A percentile compares a stretch with the other conserved stretches of the same genome.
Conservation (phyloP, 169 alveolate genomes). For the Cryptosporidium ubiquitum region DNA sequence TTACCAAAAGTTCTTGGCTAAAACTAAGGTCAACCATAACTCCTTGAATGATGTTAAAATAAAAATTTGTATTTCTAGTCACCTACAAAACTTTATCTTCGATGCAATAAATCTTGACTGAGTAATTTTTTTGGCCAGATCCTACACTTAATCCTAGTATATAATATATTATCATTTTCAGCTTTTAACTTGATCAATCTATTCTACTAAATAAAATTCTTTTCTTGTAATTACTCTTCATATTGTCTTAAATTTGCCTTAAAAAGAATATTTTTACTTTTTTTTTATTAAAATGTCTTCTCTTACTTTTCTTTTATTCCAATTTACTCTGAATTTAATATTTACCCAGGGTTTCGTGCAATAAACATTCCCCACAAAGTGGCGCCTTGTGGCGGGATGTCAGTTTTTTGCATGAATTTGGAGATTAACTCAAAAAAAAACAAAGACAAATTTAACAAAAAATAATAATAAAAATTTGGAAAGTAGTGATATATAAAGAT, state of each 20-base stretch:
- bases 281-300: not conserved
- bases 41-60: not conserved
- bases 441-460: not conserved
- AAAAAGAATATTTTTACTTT: no score
- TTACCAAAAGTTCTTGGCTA: not conserved
- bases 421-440: not conserved
- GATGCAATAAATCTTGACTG: not conserved
- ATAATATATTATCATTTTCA: no score
- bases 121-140: not conserved
- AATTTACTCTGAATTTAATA: not conserved
- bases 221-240: no score
- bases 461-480: not conserved
- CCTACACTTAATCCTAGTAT: not conserved
- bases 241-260: not conserved
- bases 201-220: not conserved
- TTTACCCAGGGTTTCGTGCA: not conserved
- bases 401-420: slow-evolving; percentile 18
- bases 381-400: slow-evolving; percentile 12
- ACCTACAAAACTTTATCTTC: slow-evolving; percentile 13
- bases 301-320: not conserved
- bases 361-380: not conserved
- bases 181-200: not conserved
- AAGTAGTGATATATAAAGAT: not conserved
- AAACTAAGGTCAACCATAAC: not conserved
- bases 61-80: slow-evolving; percentile 14